These are phyloP conservation scores for Torrubiellomyces zombiae DNA, from an alignment of 2,329 filamentous ascomycete species.

Conservation along the genomic window DNA sequence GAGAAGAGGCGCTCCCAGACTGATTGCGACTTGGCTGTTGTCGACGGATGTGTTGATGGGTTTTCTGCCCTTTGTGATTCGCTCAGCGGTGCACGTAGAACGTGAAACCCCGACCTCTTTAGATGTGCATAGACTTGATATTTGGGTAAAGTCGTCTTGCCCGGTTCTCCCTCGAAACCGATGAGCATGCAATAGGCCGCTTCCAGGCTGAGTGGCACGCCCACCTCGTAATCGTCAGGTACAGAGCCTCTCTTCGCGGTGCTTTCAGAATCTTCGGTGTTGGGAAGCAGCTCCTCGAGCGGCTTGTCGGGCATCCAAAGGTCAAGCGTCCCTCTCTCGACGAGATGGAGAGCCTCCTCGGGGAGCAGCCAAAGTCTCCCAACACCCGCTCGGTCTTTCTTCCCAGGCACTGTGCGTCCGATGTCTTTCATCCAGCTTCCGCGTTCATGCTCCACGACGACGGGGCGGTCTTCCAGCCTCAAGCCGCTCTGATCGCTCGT, in stretches of 20 bases:
- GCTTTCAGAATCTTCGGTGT: constrained; percentile 10
- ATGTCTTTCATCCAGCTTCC: constrained; percentile 61
- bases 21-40: constrained; percentile 8
- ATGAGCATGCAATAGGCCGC: constrained; percentile 77
- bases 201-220: constrained; percentile 77
- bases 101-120: constrained; percentile 66
- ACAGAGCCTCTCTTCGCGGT: constrained; percentile 7
- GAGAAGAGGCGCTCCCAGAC: constrained; percentile 39
- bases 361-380: constrained; percentile 69
- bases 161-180: constrained; percentile 46
- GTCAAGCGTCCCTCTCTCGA: constrained; percentile 78
- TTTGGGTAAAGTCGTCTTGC: constrained; percentile 53
- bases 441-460: constrained; percentile 54
- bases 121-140: constrained; percentile 81
- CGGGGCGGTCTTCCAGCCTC: constrained; percentile 32
- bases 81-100: constrained; percentile 57
- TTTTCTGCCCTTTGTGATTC: no score
- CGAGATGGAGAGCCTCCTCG: constrained; percentile 77
- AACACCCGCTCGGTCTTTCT: constrained; percentile 35
- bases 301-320: constrained; percentile 58
- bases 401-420: constrained; percentile 46
- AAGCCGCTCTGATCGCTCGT: constrained; percentile 8
- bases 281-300: constrained; percentile 31
- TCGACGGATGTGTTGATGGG: not conserved
- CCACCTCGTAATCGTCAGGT: constrained; percentile 35